Percentiles rank a stretch among this genome's conserved stretches.
phyloP scores from a whole-genome alignment of 1,139 yeast genomes.

The Suhomyces yuchorum region DNA sequence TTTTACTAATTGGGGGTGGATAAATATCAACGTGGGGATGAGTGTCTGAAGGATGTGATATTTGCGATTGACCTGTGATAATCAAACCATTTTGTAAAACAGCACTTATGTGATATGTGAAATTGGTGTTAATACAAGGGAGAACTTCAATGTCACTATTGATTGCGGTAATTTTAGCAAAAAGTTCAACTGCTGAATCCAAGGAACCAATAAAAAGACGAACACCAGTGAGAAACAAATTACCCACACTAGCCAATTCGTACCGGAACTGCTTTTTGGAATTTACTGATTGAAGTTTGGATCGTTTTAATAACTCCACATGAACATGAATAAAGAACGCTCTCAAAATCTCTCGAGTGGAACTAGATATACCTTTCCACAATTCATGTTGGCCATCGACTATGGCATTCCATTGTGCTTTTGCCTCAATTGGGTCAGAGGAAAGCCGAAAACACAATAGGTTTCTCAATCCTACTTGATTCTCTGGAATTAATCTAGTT shows the following conservation, averaged over 20 bases:
- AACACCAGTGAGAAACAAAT: slow-evolving; percentile 79
- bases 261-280: slow-evolving; percentile 59
- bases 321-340: slow-evolving; percentile 80
- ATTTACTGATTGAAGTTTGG: slow-evolving; percentile 46
- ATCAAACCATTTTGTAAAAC: slow-evolving; percentile 65
- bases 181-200: slow-evolving; percentile 79
- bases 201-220: slow-evolving; percentile 80
- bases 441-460: slow-evolving; percentile 67
- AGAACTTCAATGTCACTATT: slow-evolving; percentile 58
- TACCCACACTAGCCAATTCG: slow-evolving; percentile 83
- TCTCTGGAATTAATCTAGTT: slow-evolving; percentile 64
- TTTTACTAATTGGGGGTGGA: slow-evolving; percentile 41
- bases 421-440: slow-evolving; percentile 55
- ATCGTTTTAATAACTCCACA: slow-evolving; percentile 71
- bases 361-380: slow-evolving; percentile 64
- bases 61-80: slow-evolving; percentile 93
- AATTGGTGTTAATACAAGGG: slow-evolving; percentile 83
- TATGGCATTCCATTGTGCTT: slow-evolving; percentile 70
- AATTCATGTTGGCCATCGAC: slow-evolving; percentile 77
- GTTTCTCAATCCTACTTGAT: slow-evolving; percentile 43
- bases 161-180: slow-evolving; percentile 67
- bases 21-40: slow-evolving; percentile 24
- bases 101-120: slow-evolving; percentile 87
- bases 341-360: slow-evolving; percentile 72
- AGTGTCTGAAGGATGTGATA: slow-evolving; percentile 71